phyloP scores from a whole-genome alignment of 2,329 filamentous ascomycete genomes.

The Hypoxylon sp. region DNA sequence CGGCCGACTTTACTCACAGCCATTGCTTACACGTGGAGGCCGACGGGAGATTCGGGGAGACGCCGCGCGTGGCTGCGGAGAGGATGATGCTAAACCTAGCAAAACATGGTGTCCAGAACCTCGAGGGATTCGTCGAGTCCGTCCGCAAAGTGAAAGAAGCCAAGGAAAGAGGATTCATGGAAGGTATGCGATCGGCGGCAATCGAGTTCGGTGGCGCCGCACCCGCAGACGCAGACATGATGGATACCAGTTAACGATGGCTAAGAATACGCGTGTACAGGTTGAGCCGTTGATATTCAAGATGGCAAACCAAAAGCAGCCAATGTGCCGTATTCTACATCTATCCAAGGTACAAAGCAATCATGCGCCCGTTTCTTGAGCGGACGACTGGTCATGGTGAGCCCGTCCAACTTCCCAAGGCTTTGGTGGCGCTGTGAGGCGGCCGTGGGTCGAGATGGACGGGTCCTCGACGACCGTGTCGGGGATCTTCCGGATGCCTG shows the following conservation, averaged over 20 bases:
- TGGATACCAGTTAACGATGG: constrained; percentile 25
- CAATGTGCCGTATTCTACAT: constrained; percentile 2
- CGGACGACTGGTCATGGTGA: not conserved
- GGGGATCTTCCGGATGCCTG: constrained; percentile 78
- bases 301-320: not conserved
- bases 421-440: constrained; percentile 48
- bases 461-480: constrained; percentile 72
- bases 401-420: constrained; percentile 72
- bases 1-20: constrained; percentile 15
- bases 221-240: constrained; percentile 22
- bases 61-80: constrained; percentile 37
- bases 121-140: constrained; percentile 34
- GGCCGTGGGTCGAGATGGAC: constrained; percentile 44
- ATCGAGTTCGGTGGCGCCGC: constrained; percentile 5
- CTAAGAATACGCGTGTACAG: not conserved
- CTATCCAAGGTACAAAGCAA: not conserved
- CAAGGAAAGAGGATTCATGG: constrained; percentile 23
- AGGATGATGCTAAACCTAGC: constrained; percentile 32
- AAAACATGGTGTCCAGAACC: constrained; percentile 24
- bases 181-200: constrained; percentile 8
- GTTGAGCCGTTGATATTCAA: not conserved
- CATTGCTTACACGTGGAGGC: constrained; percentile 17
- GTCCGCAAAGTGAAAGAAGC: constrained; percentile 34
- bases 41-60: constrained; percentile 10
- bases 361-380: constrained; percentile 14